A percentile compares a stretch with the other conserved stretches of the same genome.
Conservation (phyloP, 2,329 filamentous ascomycete genomes). For the Didymella pomorum region DNA sequence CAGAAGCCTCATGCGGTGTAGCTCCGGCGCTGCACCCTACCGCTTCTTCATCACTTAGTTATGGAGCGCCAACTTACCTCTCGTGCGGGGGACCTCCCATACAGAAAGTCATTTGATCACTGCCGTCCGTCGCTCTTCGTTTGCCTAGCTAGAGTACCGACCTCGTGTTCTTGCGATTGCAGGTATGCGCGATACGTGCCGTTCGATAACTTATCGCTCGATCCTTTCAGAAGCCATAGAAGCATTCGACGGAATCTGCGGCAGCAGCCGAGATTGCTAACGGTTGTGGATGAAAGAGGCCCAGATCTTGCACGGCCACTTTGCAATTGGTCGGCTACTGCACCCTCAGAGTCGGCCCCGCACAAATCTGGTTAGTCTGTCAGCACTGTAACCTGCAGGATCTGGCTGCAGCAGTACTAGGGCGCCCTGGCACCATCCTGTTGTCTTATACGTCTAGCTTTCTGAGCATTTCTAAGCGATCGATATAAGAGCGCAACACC, state of each 20-base stretch:
- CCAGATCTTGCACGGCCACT: neutral
- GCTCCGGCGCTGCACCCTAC: too few relatives aligned
- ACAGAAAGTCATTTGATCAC: too few relatives aligned
- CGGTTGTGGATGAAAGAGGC: neutral
- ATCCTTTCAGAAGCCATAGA: too few relatives aligned
- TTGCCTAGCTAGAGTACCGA: neutral
- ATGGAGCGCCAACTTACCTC: neutral
- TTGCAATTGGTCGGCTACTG: neutral
- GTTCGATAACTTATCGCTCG: too few relatives aligned
- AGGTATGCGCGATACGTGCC: too few relatives aligned
- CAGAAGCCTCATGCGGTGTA: neutral
- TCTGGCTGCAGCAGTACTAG: neutral
- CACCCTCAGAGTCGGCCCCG: neutral
- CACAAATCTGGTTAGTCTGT: neutral
- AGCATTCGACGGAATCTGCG: neutral
- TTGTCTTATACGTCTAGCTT: neutral
- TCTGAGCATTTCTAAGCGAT: neutral
- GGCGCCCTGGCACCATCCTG: neutral
- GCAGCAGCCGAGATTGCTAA: neutral
- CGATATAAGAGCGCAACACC: neutral
- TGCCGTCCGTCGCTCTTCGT: too few relatives aligned
- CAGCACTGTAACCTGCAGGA: neutral
- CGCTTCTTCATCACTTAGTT: neutral
- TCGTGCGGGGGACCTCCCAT: neutral
- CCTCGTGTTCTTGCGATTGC: neutral